phyloP scores from a whole-genome alignment of 1,139 yeast genomes.

The Nadsonia starkeyi-henricii region DNA sequence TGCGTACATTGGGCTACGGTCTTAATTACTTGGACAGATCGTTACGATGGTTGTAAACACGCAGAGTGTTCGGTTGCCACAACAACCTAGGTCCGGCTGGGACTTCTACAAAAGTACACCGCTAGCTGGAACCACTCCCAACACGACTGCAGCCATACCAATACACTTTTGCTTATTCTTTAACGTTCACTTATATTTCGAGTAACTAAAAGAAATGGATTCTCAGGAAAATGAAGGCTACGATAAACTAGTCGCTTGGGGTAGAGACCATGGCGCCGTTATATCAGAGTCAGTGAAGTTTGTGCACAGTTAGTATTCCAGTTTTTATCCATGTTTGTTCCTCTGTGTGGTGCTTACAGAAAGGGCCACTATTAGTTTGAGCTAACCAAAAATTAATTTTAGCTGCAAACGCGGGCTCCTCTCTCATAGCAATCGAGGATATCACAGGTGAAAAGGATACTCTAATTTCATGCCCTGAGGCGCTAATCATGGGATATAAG shows the following conservation, averaged over 20 bases:
- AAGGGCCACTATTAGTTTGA: too few species aligned
- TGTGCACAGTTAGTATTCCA: neutral
- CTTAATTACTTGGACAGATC: too few species aligned
- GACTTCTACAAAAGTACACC: neutral
- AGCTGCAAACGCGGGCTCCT: constrained; percentile 10
- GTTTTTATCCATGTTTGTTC: neutral
- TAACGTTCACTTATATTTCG: too few species aligned
- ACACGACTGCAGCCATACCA: neutral
- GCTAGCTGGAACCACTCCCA: neutral
- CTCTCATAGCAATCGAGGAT: constrained; percentile 12
- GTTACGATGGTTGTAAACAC: neutral
- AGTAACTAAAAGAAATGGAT: neutral
- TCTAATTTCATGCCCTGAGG: constrained; percentile 16
- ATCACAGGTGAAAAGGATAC: constrained; percentile 10
- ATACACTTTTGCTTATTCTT: too few species aligned
- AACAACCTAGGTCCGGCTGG: neutral
- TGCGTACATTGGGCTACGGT: too few species aligned
- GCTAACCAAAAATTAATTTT: neutral
- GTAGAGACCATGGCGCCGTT: constrained; percentile 5
- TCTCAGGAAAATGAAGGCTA: neutral
- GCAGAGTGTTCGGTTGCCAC: neutral
- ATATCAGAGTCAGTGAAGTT: constrained; percentile 2
- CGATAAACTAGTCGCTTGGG: constrained; percentile 8
- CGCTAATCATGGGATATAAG: constrained; percentile 16
- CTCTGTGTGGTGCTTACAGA: too few species aligned